These are phyloP conservation scores for Thraustochytrium striatum DNA, from an alignment of 352 stramenopile species.

Conservation along the genomic window DNA sequence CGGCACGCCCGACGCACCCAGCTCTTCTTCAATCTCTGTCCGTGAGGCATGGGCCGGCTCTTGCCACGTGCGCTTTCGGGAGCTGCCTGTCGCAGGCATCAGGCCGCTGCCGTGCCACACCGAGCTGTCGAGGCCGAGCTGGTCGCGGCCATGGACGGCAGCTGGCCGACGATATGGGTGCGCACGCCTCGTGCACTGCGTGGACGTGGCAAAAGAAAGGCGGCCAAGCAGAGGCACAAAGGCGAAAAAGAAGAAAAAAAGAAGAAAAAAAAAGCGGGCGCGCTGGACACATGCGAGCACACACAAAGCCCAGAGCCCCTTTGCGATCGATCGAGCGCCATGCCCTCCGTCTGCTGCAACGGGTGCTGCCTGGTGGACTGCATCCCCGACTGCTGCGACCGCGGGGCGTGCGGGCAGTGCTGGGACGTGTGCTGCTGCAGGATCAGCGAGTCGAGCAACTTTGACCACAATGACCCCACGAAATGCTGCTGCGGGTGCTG, in stretches of 20 bases:
- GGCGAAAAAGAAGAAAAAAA: neutral
- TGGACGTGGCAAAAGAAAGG: too few species aligned
- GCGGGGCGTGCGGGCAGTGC: conserved; percentile 15
- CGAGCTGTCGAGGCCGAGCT: too few species aligned
- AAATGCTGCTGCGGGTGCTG: conserved; percentile 45
- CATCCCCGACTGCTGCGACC: conserved; percentile 36
- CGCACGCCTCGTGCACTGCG: too few species aligned
- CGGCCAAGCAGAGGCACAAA: too few species aligned
- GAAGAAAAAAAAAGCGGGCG: neutral
- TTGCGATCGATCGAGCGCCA: neutral
- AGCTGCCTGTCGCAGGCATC: too few species aligned
- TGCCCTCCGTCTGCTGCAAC: neutral
- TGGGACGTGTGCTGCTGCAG: conserved; percentile 26
- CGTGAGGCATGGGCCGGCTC: too few species aligned
- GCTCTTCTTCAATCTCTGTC: too few species aligned
- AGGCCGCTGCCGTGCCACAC: too few species aligned
- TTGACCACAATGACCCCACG: conserved; percentile 14
- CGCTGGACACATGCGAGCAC: neutral
- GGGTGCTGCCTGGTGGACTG: conserved; percentile 36
- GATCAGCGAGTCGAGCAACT: conserved; percentile 11
- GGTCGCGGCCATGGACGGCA: too few species aligned
- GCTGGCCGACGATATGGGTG: too few species aligned
- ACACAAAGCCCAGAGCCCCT: neutral
- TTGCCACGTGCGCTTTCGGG: too few species aligned
- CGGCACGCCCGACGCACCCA: too few species aligned